Evolutionary conservation across 331 rosid genomes (phyloP), one percentile per base, ranked within the genome.

Genomic region (Malus hybrid): DNA sequence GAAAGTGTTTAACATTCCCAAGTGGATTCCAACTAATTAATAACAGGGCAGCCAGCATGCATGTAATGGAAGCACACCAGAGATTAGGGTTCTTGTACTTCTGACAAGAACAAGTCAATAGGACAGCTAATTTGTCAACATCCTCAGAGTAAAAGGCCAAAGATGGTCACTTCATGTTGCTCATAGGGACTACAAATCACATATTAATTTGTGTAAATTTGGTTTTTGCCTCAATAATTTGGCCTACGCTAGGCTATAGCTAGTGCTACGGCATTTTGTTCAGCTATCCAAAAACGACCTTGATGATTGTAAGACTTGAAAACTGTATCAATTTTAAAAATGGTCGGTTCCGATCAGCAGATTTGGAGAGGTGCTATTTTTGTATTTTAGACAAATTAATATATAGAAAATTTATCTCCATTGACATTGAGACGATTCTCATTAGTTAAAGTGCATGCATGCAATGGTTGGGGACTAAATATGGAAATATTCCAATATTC

Each of bases 91-190:
- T 70, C 67, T 12, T 6, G 32, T 24, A 16, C 9, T 52, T 52
- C 2, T 16, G 20, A 52, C 57, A 81, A 72, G 64, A 76, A 86
- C 85, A 73, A 48, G 63, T 24, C 22, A 27, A 27, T 72, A 27
- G 4, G 46, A 22, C 91, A 89, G 82, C 85, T 88, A 83, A 73
- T 73, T 62, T 78, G 85, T 81, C 73, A 72, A 75, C 78, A 50
- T 76, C 63, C 62, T 71, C 19, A 54, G 36, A 46, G 69, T 70
- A 78, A 52, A 34, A 54, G 46, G 55, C 78, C 82, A 86, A 67
- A 76, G 16, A 67, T 66, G 18, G 82, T 75, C 83, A 65, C 81
- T 75, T 73, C 55, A 56, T 80, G 85, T 75, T 68, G 70, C 56
- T 65, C 72, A 19, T 66, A 69, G 44, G 74, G 73, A 73, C 74